A percentile compares a stretch with the other conserved stretches of the same genome.
These are phyloP conservation scores for Zea mays DNA, from an alignment of 176 grass and related monocot genomes.

Conservation along the genomic window DNA sequence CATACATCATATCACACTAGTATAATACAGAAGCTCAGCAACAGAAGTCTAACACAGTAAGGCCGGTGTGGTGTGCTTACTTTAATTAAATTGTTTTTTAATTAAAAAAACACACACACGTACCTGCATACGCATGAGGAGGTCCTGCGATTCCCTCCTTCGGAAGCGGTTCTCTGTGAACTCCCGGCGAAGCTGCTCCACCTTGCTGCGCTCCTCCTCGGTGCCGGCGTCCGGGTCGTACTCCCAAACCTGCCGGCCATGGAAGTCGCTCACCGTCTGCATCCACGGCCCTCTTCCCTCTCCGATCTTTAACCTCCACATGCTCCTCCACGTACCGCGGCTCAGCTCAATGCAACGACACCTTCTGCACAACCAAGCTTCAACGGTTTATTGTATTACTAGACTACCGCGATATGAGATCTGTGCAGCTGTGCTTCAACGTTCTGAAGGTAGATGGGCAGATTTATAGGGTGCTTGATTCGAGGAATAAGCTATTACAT, in stretches of 20 bases:
- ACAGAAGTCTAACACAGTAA: not conserved
- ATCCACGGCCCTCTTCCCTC: not conserved
- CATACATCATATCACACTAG: not conserved
- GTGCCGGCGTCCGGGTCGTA: not conserved
- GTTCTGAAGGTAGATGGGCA: no score
- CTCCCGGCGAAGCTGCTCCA: not conserved
- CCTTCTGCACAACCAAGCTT: no score
- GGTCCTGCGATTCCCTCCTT: not conserved
- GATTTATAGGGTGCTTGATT: no score
- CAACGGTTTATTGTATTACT: no score
- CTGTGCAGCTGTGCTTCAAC: no score
- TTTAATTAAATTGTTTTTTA: no score
- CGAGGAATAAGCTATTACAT: no score
- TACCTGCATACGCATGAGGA: conserved; percentile 21
- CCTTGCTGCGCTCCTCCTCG: not conserved
- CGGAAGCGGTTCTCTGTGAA: not conserved
- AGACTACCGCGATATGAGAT: no score
- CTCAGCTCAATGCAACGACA: no score
- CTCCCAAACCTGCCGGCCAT: not conserved
- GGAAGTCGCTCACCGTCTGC: not conserved
- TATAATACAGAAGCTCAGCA: not conserved
- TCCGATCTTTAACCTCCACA: not conserved
- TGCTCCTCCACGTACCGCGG: not conserved
- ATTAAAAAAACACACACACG: no score
- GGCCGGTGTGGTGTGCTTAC: no score